Base-by-base conservation (phyloP, 192 early-diverging fungal species). In the Coemansia sp. region DNA sequence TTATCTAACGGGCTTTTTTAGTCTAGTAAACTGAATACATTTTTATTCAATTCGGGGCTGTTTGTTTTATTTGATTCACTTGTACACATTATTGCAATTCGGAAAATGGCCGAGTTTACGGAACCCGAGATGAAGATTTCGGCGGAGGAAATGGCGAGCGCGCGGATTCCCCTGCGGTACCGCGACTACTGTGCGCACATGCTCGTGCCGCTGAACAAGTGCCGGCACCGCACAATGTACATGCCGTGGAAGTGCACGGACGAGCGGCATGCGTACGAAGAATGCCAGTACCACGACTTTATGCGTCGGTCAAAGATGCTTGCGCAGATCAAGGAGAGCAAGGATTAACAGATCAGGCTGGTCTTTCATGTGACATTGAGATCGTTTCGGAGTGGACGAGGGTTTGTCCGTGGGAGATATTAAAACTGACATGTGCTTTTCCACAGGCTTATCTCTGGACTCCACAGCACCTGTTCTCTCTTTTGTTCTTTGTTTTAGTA, bases 121-220 rank as follows among this genome's bases (percentile, higher is more conserved):
- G 78, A 81, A 39, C 78, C 78, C 17, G 93, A 86, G 73, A 93
- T 95, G 91, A 83, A 92, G 75, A 90, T 92, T 23, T 83, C 96
- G 58, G 89, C 92, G 59, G 82, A 91, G 67, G 93, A 97, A 65
- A 89, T 98, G 87, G 75, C 83, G 8, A 88, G 92, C 66, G 87
- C 88, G 39, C 86, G 86, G 38, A 83, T 98, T 61, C 94, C 94
- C 9, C 72, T 96, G 32, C 86, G 87, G 58, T 93, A 88, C 82
- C 88, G 96, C 56, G 96, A 98, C 85, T 94, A 92, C 79, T 98
- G 96, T 72, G 89, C 96, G 41, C 89, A 97, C 66, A 76, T 98
- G 62, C 83, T 94, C 39, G 90, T 94, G 60, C 89, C 87, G 38
- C 76, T 98, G 41, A 94, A 98, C 89, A 89, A 93, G 73, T 98